Base-by-base conservation (phyloP, 2,329 filamentous ascomycete genomes). In the Ophiocordyceps robertsii region DNA sequence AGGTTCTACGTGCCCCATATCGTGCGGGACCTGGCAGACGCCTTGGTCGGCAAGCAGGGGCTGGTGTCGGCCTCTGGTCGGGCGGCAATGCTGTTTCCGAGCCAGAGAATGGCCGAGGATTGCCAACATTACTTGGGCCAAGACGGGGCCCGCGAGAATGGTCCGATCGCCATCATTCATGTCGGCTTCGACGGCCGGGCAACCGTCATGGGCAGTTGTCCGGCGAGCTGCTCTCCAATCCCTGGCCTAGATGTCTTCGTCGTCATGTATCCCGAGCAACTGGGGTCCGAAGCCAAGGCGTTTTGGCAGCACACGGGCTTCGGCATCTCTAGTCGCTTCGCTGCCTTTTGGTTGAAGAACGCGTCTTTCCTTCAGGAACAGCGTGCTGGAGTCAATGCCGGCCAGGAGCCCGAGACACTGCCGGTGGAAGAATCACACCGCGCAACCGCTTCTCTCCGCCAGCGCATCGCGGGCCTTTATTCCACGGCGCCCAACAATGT, bases 291-390 rank as follows among this genome's bases (percentile, higher is more conserved):
- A 19, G 54, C 51, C n/a, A 54, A 54, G 37, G 47, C 46, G 8
- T 59, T 56, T 29, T 59, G 54, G 55, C 53, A 56, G 16, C 54
- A 59, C 39, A 53, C 56, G 0, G 56, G 55, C 0, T 53, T 45
- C 16, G 56, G 55, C 7, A 43, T 58, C 29, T 56, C 55, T n/a
- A 57, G 51, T 35, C 52, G 56, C 32, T 50, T 45, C 29, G 56
- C 56, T 2, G 32, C 35, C 4, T 49, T 46, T 29, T 59, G 56
- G 56, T 16, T 51, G 8, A 47, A 51, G 4, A 46, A 51, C 10
- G 50, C 54, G 0, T 42, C 45, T 1, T 55, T 53, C 29, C 40
- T 57, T 7, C 39, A 10, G 7, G 0, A n/a, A 10, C 24, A 29
- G 17, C 10, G 6, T 14, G 30, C 16, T 3, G 33, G 6, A 16